Evolutionary conservation across 768 basidiomycete species (phyloP).

Genomic region (Mycena metata): DNA sequence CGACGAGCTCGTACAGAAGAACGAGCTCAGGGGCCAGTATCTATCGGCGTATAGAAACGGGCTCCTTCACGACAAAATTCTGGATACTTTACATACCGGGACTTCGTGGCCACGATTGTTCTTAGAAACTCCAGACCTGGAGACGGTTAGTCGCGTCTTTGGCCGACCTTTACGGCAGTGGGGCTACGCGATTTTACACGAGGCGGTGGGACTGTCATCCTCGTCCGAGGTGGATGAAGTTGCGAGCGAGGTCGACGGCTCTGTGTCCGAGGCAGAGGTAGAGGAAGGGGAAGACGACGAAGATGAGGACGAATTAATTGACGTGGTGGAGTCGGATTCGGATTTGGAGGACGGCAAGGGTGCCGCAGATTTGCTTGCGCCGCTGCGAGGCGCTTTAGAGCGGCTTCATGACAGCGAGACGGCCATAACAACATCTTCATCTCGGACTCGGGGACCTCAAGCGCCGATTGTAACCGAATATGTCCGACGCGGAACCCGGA

Average conservation of each 20-base stretch:
- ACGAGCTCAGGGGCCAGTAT: conserved; percentile 64
- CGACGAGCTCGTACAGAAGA: conserved; percentile 42
- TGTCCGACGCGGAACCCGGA: conserved; percentile 75
- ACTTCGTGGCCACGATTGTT: conserved; percentile 82
- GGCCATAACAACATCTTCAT: conserved; percentile 49
- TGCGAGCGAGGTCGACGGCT: conserved; percentile 16
- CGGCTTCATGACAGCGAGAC: conserved; percentile 61
- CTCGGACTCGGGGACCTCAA: conserved; percentile 41
- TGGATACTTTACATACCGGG: conserved; percentile 72
- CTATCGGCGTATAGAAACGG: conserved; percentile 75
- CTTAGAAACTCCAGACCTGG: conserved; percentile 82
- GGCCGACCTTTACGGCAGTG: conserved; percentile 74
- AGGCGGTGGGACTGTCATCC: conserved; percentile 72
- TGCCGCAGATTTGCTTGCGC: conserved; percentile 71
- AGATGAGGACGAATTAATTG: conserved; percentile 73
- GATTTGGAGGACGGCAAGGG: conserved; percentile 61
- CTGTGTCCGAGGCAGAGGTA: conserved; percentile 35
- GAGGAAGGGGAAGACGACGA: conserved; percentile 52
- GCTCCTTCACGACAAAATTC: conserved; percentile 64
- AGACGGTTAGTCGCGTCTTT: conserved; percentile 74
- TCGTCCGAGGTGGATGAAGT: conserved; percentile 43
- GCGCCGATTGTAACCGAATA: conserved; percentile 65
- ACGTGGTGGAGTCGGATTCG: conserved; percentile 74
- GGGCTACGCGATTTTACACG: conserved; percentile 77
- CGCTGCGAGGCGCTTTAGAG: conserved; percentile 75